Conservation (phyloP, 1,139 yeast species). For the Scheffersomyces stambukii region DNA sequence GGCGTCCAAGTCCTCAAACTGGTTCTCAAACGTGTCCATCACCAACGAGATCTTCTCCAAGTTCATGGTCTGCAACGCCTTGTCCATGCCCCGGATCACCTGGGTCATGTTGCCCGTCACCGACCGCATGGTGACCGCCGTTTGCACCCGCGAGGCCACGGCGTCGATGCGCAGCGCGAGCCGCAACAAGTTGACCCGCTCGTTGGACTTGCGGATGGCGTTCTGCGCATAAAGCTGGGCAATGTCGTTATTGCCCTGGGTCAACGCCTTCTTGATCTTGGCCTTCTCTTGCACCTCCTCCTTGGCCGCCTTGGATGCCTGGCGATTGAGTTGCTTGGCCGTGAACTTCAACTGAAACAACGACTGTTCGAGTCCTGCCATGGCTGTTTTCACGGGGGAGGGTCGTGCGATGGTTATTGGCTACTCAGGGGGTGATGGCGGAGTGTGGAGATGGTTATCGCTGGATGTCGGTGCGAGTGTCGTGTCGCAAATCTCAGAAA, state of each 20-base stretch:
- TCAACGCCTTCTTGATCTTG: constrained; percentile 83
- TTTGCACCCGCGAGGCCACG: constrained; percentile 92
- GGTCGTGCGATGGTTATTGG: constrained; percentile 1
- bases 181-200: constrained; percentile 74
- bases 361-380: constrained; percentile 49
- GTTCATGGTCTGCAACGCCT: constrained; percentile 93
- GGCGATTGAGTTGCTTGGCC: constrained; percentile 87
- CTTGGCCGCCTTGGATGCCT: constrained; percentile 85
- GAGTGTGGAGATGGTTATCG: neutral
- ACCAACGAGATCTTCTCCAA: constrained; percentile 86
- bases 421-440: too few species aligned
- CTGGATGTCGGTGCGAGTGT: too few species aligned
- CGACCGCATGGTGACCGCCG: constrained; percentile 94
- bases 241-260: constrained; percentile 85
- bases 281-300: constrained; percentile 86
- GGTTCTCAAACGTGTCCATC: constrained; percentile 95
- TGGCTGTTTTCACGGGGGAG: constrained; percentile 12
- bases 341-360: constrained; percentile 65
- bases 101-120: constrained; percentile 93
- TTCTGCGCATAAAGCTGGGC: constrained; percentile 94
- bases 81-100: constrained; percentile 94
- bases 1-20: constrained; percentile 94
- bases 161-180: constrained; percentile 91
- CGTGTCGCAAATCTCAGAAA: neutral
- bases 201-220: constrained; percentile 89